Conservation (phyloP, 148 eudicot species). For the Camellia lanceoleosa region DNA sequence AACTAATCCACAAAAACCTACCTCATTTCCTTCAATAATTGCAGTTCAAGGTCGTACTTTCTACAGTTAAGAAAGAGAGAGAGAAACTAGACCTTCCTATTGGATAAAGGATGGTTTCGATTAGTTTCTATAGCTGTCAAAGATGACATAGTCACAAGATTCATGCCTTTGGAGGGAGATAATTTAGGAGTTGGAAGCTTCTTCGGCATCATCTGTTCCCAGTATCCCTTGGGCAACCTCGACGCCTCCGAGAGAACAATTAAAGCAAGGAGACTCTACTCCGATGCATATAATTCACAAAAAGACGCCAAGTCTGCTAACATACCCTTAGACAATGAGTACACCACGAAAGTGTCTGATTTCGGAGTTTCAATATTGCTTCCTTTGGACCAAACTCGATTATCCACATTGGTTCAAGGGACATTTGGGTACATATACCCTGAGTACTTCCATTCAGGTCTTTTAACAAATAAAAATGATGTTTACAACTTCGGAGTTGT, state of each 20-base stretch:
- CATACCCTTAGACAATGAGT: constrained; percentile 30
- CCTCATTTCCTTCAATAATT: neutral
- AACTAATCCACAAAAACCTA: neutral
- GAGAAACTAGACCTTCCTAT: constrained; percentile 44
- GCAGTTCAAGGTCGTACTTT: neutral
- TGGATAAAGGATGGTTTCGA: constrained; percentile 31
- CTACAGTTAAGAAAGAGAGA: neutral
- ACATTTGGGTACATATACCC: constrained; percentile 47
- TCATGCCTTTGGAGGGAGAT: constrained; percentile 72
- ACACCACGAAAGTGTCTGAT: constrained; percentile 39
- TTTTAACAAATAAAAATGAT: constrained; percentile 38
- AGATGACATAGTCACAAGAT: constrained; percentile 45
- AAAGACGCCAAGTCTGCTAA: constrained; percentile 40
- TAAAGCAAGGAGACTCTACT: constrained; percentile 44
- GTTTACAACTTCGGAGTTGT: constrained; percentile 52
- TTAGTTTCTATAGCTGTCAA: constrained; percentile 31
- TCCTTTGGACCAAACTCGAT: constrained; percentile 23
- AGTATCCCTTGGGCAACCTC: constrained; percentile 54
- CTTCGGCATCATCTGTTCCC: constrained; percentile 92
- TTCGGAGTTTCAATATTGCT: constrained; percentile 40
- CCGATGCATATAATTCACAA: constrained; percentile 33
- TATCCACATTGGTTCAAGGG: constrained; percentile 40
- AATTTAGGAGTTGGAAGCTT: constrained; percentile 56
- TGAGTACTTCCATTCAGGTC: constrained; percentile 36
- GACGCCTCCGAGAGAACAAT: constrained; percentile 53